These are phyloP conservation scores for Bondarzewia mesenterica DNA, from an alignment of 1,284 basidiomycete genomes.

Conservation along the genomic window DNA sequence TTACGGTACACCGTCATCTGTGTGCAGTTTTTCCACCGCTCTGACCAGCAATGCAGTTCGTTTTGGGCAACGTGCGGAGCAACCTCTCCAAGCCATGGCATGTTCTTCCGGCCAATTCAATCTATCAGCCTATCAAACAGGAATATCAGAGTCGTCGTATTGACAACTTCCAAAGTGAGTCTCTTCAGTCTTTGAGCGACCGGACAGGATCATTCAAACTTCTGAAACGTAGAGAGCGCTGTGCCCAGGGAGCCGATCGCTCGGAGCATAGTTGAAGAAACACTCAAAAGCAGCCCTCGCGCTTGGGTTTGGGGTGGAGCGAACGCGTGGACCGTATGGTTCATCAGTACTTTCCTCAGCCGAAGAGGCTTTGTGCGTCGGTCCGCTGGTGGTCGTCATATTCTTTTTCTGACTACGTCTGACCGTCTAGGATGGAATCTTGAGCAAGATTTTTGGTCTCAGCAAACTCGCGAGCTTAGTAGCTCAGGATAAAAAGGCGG, in stretches of 20 bases:
- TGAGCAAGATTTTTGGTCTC: not conserved
- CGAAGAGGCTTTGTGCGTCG: not conserved
- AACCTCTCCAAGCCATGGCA: slow-evolving; percentile 13
- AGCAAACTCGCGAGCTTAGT: not conserved
- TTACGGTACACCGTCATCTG: slow-evolving; percentile 14
- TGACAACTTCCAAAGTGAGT: slow-evolving; percentile 13
- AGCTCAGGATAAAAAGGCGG: not conserved
- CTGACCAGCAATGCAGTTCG: slow-evolving; percentile 13
- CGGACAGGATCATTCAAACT: not conserved
- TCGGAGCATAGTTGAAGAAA: slow-evolving; percentile 18
- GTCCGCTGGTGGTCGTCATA: not conserved
- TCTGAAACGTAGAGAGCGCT: slow-evolving; percentile 11
- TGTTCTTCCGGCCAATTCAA: slow-evolving; percentile 16
- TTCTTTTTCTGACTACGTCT: not conserved
- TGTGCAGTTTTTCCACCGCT: not conserved
- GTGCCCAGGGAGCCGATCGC: slow-evolving; percentile 18
- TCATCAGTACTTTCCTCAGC: slow-evolving; percentile 20
- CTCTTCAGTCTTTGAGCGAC: not conserved
- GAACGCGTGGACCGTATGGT: slow-evolving; percentile 17
- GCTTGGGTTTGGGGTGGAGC: slow-evolving; percentile 20
- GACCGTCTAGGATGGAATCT: not conserved
- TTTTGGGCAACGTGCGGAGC: slow-evolving; percentile 23
- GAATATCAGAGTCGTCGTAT: slow-evolving; percentile 10
- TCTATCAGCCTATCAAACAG: slow-evolving; percentile 21
- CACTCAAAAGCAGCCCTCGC: slow-evolving; percentile 14